phyloP scores from a whole-genome alignment of 257 asterid species.

The Perilla frutescens region DNA sequence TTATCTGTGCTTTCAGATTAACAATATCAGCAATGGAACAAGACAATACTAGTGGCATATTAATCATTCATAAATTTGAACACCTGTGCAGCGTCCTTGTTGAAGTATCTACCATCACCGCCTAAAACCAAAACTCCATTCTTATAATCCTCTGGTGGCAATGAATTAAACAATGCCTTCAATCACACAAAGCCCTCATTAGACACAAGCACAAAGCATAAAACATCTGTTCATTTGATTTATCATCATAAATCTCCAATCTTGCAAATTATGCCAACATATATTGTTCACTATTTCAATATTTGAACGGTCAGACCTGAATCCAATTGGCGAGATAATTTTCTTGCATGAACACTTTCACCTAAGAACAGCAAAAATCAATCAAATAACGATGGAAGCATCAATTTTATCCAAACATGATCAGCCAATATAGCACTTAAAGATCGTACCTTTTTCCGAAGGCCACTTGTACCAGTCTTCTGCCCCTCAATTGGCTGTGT shows the following conservation, averaged over 20 bases:
- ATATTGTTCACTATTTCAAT: background rate
- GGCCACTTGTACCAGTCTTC: constrained; percentile 98
- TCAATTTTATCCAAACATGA: constrained; percentile 23
- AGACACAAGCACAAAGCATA: constrained; percentile 13
- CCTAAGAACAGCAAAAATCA: constrained; percentile 50
- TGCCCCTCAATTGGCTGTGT: constrained; percentile 91
- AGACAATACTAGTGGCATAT: background rate
- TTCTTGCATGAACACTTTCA: constrained; percentile 87
- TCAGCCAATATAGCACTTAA: constrained; percentile 29
- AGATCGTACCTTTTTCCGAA: constrained; percentile 79
- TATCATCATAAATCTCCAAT: constrained; percentile 31
- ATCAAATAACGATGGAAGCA: constrained; percentile 30
- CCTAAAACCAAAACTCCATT: constrained; percentile 82
- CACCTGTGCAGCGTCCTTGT: constrained; percentile 96
- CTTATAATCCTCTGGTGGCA: constrained; percentile 86
- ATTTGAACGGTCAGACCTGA: constrained; percentile 65
- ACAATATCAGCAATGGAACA: constrained; percentile 39
- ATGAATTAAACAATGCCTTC: constrained; percentile 88
- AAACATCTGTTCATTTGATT: constrained; percentile 5
- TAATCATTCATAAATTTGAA: background rate
- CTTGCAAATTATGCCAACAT: constrained; percentile 23
- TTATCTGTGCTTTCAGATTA: constrained; percentile 62
- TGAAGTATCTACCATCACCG: constrained; percentile 97
- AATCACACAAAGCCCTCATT: constrained; percentile 33
- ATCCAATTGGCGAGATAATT: constrained; percentile 97